A percentile compares a stretch with the other conserved stretches of the same genome.
phyloP scores from a whole-genome alignment of 2,329 filamentous ascomycete species.

The Aspergillus sp. region DNA sequence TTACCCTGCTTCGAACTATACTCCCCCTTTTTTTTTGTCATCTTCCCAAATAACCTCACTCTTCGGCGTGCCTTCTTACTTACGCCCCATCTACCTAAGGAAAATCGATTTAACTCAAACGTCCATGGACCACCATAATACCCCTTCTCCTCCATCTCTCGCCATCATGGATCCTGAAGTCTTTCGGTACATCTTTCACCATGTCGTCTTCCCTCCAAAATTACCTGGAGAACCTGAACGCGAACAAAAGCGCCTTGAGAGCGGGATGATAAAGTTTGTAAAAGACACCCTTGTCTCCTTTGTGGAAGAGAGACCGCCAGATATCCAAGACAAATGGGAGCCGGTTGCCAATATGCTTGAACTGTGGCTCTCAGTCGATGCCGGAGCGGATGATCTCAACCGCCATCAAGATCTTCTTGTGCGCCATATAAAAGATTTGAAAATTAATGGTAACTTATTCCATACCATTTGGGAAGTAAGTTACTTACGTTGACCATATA shows the following conservation, averaged over 20 bases:
- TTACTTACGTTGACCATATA: not conserved
- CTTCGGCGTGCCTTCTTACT: not conserved
- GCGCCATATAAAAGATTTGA: not conserved
- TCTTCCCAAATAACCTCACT: not conserved
- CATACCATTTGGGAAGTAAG: not conserved
- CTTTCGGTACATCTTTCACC: not conserved
- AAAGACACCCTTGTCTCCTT: not conserved
- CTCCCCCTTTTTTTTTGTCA: no score
- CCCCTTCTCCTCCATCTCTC: not conserved
- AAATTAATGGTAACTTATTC: not conserved
- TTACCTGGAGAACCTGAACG: not conserved
- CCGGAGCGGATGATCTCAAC: not conserved
- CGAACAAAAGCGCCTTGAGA: not conserved
- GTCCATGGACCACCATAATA: no score
- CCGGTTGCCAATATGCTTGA: not conserved
- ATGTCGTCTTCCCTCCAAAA: constrained; percentile 3
- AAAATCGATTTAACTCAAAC: not conserved
- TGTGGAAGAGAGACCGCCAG: not conserved
- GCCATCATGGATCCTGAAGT: not conserved
- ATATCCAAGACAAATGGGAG: not conserved
- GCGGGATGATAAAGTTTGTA: not conserved
- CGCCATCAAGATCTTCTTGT: not conserved
- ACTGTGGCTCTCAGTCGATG: not conserved
- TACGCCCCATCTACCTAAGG: not conserved
- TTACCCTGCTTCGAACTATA: no score